These are phyloP conservation scores for Boeremia exigua DNA, from an alignment of 2,329 filamentous ascomycete species.

Conservation along the genomic window DNA sequence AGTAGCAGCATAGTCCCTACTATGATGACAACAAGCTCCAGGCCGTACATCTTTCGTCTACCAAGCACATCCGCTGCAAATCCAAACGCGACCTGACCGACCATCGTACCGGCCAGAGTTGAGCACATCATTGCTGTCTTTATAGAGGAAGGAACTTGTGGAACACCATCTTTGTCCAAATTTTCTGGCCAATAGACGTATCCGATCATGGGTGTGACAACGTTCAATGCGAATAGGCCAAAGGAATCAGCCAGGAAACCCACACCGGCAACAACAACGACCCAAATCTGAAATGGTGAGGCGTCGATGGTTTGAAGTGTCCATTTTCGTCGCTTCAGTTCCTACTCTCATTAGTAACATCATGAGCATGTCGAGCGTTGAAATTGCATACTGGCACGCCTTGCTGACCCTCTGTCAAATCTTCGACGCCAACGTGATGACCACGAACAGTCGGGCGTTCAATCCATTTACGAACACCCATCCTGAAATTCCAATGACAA, in stretches of 20 bases:
- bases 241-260: constrained; percentile 51
- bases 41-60: constrained; percentile 49
- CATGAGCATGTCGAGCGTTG: neutral
- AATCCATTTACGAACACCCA: constrained; percentile 43
- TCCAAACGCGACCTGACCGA: constrained; percentile 49
- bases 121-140: constrained; percentile 48
- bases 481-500: neutral
- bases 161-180: constrained; percentile 25
- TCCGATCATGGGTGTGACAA: constrained; percentile 49
- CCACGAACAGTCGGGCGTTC: constrained; percentile 33
- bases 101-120: constrained; percentile 48
- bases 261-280: constrained; percentile 49
- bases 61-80: constrained; percentile 47
- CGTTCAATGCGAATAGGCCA: constrained; percentile 49
- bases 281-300: constrained; percentile 43
- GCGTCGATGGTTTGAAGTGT: constrained; percentile 43
- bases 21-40: constrained; percentile 51
- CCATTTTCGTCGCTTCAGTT: constrained; percentile 39
- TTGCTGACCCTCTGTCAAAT: constrained; percentile 41
- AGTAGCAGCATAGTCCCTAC: constrained; percentile 48
- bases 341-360: constrained; percentile 20
- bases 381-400: constrained; percentile 35
- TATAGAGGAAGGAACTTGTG: constrained; percentile 35
- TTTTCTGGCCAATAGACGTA: constrained; percentile 48
- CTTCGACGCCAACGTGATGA: constrained; percentile 37